These are phyloP conservation scores for Physaria fendleri DNA, from an alignment of 345 rosid genomes.

Conservation along the genomic window DNA sequence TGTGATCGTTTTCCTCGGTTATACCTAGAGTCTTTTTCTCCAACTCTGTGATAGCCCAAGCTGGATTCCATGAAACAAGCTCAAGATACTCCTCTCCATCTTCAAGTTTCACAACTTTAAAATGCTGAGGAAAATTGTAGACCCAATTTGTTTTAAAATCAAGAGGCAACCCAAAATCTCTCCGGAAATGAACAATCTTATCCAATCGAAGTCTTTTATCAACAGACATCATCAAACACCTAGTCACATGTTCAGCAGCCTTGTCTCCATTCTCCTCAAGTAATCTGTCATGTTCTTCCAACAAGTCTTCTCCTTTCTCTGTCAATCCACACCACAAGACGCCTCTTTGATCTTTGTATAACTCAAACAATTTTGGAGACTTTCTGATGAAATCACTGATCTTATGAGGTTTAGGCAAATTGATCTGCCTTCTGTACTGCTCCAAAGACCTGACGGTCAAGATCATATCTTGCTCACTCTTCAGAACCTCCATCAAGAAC, in stretches of 20 bases:
- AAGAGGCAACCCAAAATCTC: constrained; percentile 78
- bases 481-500: constrained; percentile 57
- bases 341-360: constrained; percentile 72
- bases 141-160: constrained; percentile 75
- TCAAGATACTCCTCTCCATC: constrained; percentile 58
- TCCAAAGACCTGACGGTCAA: constrained; percentile 49
- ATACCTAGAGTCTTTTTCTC: constrained; percentile 55
- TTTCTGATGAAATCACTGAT: constrained; percentile 60
- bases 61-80: constrained; percentile 72
- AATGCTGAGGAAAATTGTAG: constrained; percentile 54
- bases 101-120: constrained; percentile 40
- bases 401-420: constrained; percentile 60
- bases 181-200: constrained; percentile 65
- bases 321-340: constrained; percentile 80
- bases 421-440: constrained; percentile 47
- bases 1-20: constrained; percentile 36
- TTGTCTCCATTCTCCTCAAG: constrained; percentile 55
- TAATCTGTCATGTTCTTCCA: constrained; percentile 53
- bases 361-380: constrained; percentile 68
- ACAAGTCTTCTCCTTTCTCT: constrained; percentile 46
- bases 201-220: constrained; percentile 55
- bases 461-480: constrained; percentile 69
- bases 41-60: constrained; percentile 76
- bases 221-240: constrained; percentile 72
- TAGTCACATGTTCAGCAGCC: constrained; percentile 71